Evolutionary conservation across 2,329 filamentous ascomycete species (phyloP), one percentile per base, ranked within the genome.

Genomic region (Calonectria multiphialidica): DNA sequence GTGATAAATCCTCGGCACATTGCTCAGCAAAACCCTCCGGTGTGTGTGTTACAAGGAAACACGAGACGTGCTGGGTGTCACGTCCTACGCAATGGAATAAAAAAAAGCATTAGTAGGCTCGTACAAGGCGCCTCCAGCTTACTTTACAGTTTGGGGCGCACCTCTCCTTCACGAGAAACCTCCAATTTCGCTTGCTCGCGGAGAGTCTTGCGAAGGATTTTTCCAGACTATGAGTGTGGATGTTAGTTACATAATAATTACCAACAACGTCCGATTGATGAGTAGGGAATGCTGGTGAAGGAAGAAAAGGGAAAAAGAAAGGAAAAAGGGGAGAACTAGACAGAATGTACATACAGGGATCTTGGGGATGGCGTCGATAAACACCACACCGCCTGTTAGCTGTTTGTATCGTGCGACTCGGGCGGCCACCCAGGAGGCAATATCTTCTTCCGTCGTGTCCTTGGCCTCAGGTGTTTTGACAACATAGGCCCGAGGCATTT

Each of bases 381-480:
- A 94, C 15, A 88, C 85, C 2, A 96, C 90, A 2, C 94, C 94
- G 0, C 94, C 94, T 35, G 87, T 90, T 62, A 95, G 85, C 73
- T 90, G 87, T 83, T 96, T 96, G 76, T 92, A 90, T 55, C 84
- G 85, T 2, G 90, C 88, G 15, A 94, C 93, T 65, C 89, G 89
- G 63, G 87, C 87, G 25, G 90, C 88, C 78, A 95, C 86, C 88
- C 92, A 96, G 23, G 84, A 81, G 42, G 88, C 86, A 68, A 95
- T 90, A 0, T 92, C 91, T 47, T 76, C 66, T 61, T 75, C 68
- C 15, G 75, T 79, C 3, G 74, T 74, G 53, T 59, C 64, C 55
- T 74, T 75, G 16, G 69, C 72, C 10, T 63, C 74, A 9, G 72
- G 50, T 18, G 76, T 67, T 66, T 75, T 77, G 57, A 92, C 88